Evolutionary conservation across 768 basidiomycete species (phyloP).

Genomic region (Auriscalpium vulgare): DNA sequence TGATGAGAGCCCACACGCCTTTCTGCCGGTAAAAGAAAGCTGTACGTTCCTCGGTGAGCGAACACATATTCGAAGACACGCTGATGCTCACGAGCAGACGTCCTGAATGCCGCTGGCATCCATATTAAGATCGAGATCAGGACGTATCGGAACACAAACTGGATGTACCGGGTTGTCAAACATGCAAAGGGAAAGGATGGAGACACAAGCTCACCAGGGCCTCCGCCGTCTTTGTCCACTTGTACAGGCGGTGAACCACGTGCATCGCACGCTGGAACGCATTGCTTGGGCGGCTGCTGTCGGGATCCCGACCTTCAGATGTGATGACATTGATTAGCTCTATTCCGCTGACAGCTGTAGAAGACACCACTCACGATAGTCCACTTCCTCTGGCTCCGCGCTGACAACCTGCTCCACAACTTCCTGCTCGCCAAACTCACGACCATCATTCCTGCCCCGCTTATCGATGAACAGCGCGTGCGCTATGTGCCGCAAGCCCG

Average conservation of each 20-base stretch:
- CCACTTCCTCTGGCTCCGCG: conserved; percentile 13
- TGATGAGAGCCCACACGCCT: conserved; percentile 50
- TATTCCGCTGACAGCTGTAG: neutral
- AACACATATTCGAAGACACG: neutral
- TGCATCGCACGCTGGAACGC: conserved; percentile 32
- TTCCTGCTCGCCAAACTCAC: conserved; percentile 22
- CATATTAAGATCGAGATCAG: conserved; percentile 42
- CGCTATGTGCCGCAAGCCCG: conserved; percentile 29
- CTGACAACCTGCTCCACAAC: conserved; percentile 20
- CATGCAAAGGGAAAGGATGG: no score
- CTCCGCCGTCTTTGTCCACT: conserved; percentile 35
- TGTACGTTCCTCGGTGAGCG: conserved; percentile 10
- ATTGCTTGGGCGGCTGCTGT: conserved; percentile 40
- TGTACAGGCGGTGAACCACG: conserved; percentile 25
- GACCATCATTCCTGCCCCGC: conserved; percentile 17
- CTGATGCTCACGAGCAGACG: conserved; percentile 32
- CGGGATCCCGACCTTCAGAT: conserved; percentile 33
- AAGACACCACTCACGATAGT: conserved; percentile 11
- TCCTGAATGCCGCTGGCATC: conserved; percentile 37
- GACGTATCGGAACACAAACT: conserved; percentile 46
- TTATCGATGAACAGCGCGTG: conserved; percentile 23
- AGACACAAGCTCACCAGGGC: conserved; percentile 24
- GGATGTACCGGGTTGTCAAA: neutral
- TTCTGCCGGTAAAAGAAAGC: conserved; percentile 37
- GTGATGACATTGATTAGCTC: neutral